Evolutionary conservation across 169 alveolate species (phyloP).

Genomic region (Plasmodium inui): DNA sequence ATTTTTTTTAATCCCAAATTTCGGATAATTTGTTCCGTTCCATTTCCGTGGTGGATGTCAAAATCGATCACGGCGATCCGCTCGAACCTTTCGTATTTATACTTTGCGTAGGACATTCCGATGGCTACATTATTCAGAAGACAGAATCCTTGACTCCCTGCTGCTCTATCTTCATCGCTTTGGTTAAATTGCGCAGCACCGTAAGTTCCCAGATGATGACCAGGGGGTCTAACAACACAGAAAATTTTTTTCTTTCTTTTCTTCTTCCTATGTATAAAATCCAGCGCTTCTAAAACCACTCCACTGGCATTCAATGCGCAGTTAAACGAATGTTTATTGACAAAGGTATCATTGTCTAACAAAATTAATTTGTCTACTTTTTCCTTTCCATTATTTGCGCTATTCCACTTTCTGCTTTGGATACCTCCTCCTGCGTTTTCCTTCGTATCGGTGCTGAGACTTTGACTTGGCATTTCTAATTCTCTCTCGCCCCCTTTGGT

Average conservation of each 20-base stretch:
- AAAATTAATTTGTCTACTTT: conserved; percentile 43
- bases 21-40: conserved; percentile 97
- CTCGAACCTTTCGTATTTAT: conserved; percentile 89
- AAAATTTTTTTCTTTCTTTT: conserved; percentile 69
- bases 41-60: conserved; percentile 99
- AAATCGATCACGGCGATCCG: conserved; percentile 98
- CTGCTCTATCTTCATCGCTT: conserved; percentile 85
- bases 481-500: neutral
- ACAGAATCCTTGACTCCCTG: conserved; percentile 98
- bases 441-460: neutral
- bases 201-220: conserved; percentile 98
- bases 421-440: conserved; percentile 73
- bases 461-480: neutral
- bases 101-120: conserved; percentile 97
- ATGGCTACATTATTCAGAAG: conserved; percentile 97
- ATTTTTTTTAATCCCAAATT: conserved; percentile 86
- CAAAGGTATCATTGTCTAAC: conserved; percentile 59
- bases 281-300: conserved; percentile 59
- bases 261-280: conserved; percentile 28
- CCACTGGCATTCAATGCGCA: conserved; percentile 76
- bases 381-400: neutral
- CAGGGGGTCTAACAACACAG: conserved; percentile 97
- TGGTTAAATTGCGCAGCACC: conserved; percentile 92
- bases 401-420: conserved; percentile 86
- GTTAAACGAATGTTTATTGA: conserved; percentile 61